Evolutionary conservation across 768 basidiomycete genomes (phyloP).

Genomic region (Phanerochaete sordida): DNA sequence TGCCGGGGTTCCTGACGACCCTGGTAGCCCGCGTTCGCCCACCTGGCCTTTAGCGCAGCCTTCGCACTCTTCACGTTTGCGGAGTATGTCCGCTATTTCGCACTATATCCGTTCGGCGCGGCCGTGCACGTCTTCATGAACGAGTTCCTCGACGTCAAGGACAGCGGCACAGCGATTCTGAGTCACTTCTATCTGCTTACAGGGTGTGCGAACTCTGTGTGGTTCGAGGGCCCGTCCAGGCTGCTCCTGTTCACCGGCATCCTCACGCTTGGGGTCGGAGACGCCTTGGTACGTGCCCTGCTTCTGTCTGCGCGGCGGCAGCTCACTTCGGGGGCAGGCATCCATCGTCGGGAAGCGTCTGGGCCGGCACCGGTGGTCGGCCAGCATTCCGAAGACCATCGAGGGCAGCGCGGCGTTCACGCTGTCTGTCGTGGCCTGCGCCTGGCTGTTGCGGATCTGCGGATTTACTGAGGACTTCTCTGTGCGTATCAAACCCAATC

Average conservation of each 20-base stretch:
- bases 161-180: slow-evolving; percentile 92
- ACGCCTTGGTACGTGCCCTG: slow-evolving; percentile 69
- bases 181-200: slow-evolving; percentile 97
- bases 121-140: slow-evolving; percentile 93
- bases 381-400: slow-evolving; percentile 80
- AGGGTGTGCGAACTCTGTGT: slow-evolving; percentile 90
- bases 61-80: slow-evolving; percentile 95
- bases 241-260: slow-evolving; percentile 80
- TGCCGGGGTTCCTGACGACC: neutral
- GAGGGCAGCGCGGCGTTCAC: slow-evolving; percentile 89
- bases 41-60: slow-evolving; percentile 90
- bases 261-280: slow-evolving; percentile 86
- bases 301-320: neutral
- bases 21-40: slow-evolving; percentile 88
- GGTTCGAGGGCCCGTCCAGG: slow-evolving; percentile 82
- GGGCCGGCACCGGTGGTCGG: slow-evolving; percentile 82
- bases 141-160: slow-evolving; percentile 95
- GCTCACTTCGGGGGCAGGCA: slow-evolving; percentile 48
- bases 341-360: slow-evolving; percentile 88
- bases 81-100: slow-evolving; percentile 98
- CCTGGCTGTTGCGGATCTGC: slow-evolving; percentile 65
- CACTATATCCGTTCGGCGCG: slow-evolving; percentile 94
- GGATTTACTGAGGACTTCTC: slow-evolving; percentile 75
- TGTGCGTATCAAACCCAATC: slow-evolving; percentile 38
- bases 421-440: slow-evolving; percentile 61